Percentiles rank a stretch among this genome's conserved stretches.
phyloP scores from a whole-genome alignment of 768 basidiomycete species.

The Amanita molliuscula region DNA sequence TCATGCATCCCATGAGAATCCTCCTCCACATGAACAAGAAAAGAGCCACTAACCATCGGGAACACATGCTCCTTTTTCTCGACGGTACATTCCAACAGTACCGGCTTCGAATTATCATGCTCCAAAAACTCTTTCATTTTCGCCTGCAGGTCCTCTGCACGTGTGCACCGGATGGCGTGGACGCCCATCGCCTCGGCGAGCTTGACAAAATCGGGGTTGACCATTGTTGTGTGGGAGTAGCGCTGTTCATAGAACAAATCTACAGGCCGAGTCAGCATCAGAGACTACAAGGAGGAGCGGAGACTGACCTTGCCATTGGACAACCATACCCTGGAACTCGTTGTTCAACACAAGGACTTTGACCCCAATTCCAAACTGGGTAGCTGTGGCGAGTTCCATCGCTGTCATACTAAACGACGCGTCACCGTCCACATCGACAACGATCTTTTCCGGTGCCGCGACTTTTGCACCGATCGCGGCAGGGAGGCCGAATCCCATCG shows the following conservation, averaged over 20 bases:
- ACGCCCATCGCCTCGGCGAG: slow-evolving; percentile 89
- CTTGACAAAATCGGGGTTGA: slow-evolving; percentile 88
- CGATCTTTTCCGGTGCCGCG: slow-evolving; percentile 85
- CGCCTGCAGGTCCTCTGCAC: slow-evolving; percentile 65
- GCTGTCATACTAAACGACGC: slow-evolving; percentile 99
- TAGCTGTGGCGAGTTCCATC: slow-evolving; percentile 95
- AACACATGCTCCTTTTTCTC: slow-evolving; percentile 81
- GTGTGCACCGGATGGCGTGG: slow-evolving; percentile 75
- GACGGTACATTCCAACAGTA: slow-evolving; percentile 86
- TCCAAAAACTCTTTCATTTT: slow-evolving; percentile 99
- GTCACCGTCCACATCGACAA: slow-evolving; percentile 95
- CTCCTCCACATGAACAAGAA: not conserved
- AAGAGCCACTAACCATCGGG: slow-evolving; percentile 57
- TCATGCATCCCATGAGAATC: slow-evolving; percentile 6
- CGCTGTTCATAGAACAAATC: slow-evolving; percentile 95
- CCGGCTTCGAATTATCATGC: slow-evolving; percentile 78
- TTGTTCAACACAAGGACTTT: slow-evolving; percentile 93
- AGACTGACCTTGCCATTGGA: slow-evolving; percentile 90
- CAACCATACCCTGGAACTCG: slow-evolving; percentile 98
- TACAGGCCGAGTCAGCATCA: slow-evolving; percentile 7
- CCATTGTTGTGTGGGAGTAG: slow-evolving; percentile 96
- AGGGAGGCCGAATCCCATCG: slow-evolving; percentile 97
- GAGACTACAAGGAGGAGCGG: slow-evolving; percentile 2
- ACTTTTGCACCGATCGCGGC: slow-evolving; percentile 96
- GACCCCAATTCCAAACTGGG: slow-evolving; percentile 87